Conservation (phyloP, 2,329 filamentous ascomycete genomes). For the Aspergillus bombycis region DNA sequence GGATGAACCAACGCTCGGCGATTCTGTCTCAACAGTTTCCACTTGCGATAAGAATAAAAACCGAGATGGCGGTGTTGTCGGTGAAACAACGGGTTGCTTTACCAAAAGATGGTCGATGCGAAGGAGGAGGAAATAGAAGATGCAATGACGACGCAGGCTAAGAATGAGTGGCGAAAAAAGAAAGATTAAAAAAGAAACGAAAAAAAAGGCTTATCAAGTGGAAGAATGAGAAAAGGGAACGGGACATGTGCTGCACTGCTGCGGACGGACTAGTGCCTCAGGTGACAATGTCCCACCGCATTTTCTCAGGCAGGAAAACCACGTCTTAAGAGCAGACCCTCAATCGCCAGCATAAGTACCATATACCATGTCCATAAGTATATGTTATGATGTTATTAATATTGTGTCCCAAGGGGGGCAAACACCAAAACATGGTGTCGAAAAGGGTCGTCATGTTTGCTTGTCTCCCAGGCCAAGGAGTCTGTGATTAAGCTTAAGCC, state of each 20-base stretch:
- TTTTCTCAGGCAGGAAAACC: neutral
- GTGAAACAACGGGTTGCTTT: neutral
- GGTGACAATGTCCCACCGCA: neutral
- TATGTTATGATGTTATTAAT: constrained; percentile 2
- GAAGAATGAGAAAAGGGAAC: neutral
- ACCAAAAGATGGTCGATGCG: neutral
- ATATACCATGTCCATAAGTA: neutral
- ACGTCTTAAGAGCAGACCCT: neutral
- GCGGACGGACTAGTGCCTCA: constrained; percentile 6
- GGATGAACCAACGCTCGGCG: constrained; percentile 9
- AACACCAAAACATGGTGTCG: neutral
- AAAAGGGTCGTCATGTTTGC: neutral
- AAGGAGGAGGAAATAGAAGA: neutral
- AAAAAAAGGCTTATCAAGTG: neutral
- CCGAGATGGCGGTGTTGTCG: neutral
- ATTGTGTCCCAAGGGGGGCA: neutral
- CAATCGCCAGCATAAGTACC: neutral
- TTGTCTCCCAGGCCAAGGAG: neutral
- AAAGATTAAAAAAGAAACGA: neutral
- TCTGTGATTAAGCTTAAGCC: neutral
- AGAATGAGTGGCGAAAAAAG: neutral
- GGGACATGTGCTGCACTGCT: constrained; percentile 5
- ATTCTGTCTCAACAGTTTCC: constrained; percentile 2
- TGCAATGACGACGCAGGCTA: neutral
- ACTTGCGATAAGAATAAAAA: neutral